Conservation (phyloP, 2,329 filamentous ascomycete species). For the Aspergillus ibericus region DNA sequence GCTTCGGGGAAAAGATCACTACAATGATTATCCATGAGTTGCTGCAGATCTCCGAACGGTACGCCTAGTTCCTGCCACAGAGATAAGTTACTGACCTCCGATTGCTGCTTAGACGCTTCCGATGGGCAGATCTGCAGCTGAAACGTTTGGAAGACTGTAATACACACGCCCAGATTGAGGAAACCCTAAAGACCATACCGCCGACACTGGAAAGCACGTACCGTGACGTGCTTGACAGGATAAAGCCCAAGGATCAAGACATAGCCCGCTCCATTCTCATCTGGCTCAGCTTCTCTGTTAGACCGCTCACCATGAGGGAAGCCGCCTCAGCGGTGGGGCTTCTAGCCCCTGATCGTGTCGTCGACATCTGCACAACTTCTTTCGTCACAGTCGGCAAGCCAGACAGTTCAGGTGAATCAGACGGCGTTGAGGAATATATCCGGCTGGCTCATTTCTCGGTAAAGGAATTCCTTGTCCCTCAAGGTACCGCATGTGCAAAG, state of each 20-base stretch:
- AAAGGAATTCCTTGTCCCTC: not conserved
- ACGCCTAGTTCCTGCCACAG: not conserved
- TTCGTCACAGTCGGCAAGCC: not conserved
- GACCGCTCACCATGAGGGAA: not conserved
- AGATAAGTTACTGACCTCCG: not conserved
- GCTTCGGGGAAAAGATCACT: not conserved
- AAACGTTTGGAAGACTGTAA: not conserved
- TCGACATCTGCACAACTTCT: not conserved
- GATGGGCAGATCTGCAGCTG: slow-evolving; percentile 2
- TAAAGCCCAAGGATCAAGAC: not conserved
- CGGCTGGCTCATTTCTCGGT: not conserved
- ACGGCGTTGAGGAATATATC: not conserved
- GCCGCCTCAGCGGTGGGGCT: not conserved
- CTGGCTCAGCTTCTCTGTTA: not conserved
- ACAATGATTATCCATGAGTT: not conserved
- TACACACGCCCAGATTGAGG: not conserved
- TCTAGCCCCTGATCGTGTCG: not conserved
- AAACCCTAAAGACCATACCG: not conserved
- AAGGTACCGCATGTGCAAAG: not conserved
- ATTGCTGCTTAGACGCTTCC: not conserved
- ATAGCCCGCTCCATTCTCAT: not conserved
- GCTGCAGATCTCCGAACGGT: not conserved
- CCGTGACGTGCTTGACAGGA: too few relatives aligned
- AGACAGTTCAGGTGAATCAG: too few relatives aligned
- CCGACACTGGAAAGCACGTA: not conserved